These are phyloP conservation scores for Aspergillus floridensis DNA, from an alignment of 2,329 filamentous ascomycete species.

Conservation along the genomic window DNA sequence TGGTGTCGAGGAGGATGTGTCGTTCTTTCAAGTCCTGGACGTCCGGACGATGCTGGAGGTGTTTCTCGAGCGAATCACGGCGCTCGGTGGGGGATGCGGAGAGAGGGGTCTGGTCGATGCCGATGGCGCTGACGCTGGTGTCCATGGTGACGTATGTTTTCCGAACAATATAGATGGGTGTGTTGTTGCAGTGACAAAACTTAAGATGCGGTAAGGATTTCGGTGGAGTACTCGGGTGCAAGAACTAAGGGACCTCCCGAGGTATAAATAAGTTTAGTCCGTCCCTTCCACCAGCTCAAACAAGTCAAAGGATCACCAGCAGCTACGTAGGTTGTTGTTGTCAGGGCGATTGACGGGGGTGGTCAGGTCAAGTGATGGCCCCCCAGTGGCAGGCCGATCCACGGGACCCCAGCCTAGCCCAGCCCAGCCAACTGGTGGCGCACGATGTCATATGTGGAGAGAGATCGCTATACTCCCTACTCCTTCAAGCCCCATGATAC, in stretches of 20 bases:
- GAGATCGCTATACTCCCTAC: too few relatives aligned
- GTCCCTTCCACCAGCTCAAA: too few relatives aligned
- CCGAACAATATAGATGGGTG: too few relatives aligned
- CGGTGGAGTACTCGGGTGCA: too few relatives aligned
- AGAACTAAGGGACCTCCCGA: too few relatives aligned
- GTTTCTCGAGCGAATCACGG: slow-evolving; percentile 68
- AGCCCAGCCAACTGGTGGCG: neutral
- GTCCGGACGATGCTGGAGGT: slow-evolving; percentile 68
- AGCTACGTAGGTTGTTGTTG: slow-evolving; percentile 5
- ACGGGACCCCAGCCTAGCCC: slow-evolving; percentile 10
- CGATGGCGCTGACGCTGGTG: slow-evolving; percentile 33
- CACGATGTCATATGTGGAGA: neutral
- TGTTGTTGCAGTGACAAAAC: too few relatives aligned
- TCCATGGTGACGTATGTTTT: slow-evolving; percentile 11
- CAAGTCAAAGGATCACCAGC: neutral
- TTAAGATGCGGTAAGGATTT: too few relatives aligned
- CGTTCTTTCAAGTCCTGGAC: slow-evolving; percentile 64
- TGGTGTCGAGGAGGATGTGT: slow-evolving; percentile 66
- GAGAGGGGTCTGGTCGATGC: slow-evolving; percentile 59
- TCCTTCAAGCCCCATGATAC: too few relatives aligned
- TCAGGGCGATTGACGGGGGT: slow-evolving; percentile 7
- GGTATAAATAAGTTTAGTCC: neutral
- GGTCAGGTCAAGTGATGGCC: slow-evolving; percentile 18
- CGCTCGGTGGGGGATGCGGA: slow-evolving; percentile 50
- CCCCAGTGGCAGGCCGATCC: slow-evolving; percentile 12